A percentile compares a stretch with the other conserved stretches of the same genome.
These are phyloP conservation scores for Leccinellum albellum DNA, from an alignment of 768 basidiomycete species.

Conservation along the genomic window DNA sequence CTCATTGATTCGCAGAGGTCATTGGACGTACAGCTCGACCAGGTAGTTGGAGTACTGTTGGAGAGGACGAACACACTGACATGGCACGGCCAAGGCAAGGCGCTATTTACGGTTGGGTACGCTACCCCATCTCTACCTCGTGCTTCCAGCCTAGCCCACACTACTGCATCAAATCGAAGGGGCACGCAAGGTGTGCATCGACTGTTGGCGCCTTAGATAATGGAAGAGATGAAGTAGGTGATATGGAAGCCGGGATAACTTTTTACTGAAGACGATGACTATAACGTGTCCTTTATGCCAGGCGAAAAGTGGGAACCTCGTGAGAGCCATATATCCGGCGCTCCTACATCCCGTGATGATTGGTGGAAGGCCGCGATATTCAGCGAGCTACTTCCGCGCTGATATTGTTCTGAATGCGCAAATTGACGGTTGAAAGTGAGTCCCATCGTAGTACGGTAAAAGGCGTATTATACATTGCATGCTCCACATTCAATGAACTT, in stretches of 20 bases:
- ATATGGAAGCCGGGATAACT: neutral
- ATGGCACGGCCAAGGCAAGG: neutral
- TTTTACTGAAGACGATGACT: neutral
- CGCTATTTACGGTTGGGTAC: neutral
- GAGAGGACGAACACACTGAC: neutral
- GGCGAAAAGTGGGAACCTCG: neutral
- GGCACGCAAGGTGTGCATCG: neutral
- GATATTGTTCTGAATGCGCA: neutral
- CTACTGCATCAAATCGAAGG: neutral
- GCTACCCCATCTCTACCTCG: neutral
- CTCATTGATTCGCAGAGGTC: neutral
- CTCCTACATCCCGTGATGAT: neutral
- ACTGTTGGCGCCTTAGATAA: neutral
- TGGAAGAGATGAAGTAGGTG: neutral
- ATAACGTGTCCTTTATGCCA: neutral
- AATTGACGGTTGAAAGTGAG: neutral
- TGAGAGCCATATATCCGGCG: neutral
- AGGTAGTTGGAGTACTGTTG: neutral
- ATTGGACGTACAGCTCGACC: neutral
- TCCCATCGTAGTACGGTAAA: neutral
- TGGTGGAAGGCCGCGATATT: neutral
- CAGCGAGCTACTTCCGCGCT: neutral
- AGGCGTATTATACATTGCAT: neutral
- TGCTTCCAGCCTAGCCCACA: neutral
- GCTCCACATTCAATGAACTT: neutral